Percentiles rank a stretch among this genome's conserved stretches.
Evolutionary conservation across 176 grass and related monocot species (phyloP).

Genomic region (Secale cereale): DNA sequence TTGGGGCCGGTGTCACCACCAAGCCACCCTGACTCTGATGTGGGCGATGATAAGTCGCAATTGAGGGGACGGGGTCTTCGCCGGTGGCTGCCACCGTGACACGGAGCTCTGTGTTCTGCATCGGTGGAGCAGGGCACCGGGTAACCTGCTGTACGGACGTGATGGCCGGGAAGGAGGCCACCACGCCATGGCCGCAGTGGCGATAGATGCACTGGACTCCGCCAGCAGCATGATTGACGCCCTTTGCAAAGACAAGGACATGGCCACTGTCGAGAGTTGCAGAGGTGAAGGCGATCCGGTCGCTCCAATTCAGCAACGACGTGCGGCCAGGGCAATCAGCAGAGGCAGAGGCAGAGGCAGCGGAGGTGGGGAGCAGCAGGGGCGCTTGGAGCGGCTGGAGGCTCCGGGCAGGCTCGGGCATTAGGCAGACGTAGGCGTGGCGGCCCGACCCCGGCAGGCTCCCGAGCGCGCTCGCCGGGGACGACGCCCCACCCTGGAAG

Average conservation of each 20-base stretch:
- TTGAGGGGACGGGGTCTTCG: neutral
- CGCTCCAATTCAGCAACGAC: neutral
- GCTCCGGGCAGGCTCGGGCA: neutral
- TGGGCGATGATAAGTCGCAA: neutral
- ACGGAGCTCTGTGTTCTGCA: neutral
- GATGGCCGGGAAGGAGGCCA: neutral
- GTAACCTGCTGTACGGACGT: neutral
- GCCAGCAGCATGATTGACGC: neutral
- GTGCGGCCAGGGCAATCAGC: neutral
- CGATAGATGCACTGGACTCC: neutral
- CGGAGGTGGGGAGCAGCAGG: neutral
- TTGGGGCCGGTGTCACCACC: neutral
- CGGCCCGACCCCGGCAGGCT: neutral
- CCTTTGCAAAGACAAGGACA: too few species aligned
- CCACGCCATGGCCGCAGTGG: neutral
- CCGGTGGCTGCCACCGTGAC: neutral
- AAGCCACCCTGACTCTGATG: neutral
- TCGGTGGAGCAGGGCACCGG: neutral
- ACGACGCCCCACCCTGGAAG: neutral
- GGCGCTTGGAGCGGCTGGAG: too few species aligned
- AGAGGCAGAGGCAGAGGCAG: neutral
- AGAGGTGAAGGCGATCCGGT: too few species aligned
- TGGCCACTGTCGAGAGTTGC: too few species aligned
- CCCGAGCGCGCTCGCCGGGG: neutral
- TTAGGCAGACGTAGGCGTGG: neutral